Evolutionary conservation across 2,329 filamentous ascomycete species (phyloP).

Genomic region (Cordyceps cicadae): DNA sequence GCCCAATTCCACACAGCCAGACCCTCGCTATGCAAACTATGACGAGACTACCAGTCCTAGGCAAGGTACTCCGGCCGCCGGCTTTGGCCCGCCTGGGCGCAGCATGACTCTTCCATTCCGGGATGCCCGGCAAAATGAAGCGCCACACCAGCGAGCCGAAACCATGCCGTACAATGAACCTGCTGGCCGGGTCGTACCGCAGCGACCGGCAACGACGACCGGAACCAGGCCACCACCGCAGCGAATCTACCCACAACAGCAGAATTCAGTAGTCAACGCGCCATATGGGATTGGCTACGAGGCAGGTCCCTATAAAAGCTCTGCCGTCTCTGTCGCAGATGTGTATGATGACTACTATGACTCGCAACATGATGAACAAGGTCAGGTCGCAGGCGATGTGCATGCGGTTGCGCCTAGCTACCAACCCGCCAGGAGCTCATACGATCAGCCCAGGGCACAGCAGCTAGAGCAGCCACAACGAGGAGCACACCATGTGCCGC

Average conservation of each 20-base stretch:
- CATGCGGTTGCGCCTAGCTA: not conserved
- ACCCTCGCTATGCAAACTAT: slow-evolving; percentile 19
- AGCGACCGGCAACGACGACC: slow-evolving; percentile 47
- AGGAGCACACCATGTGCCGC: slow-evolving; percentile 42
- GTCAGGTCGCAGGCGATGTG: slow-evolving; percentile 14
- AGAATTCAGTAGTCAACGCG: slow-evolving; percentile 13
- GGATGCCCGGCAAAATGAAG: slow-evolving; percentile 30
- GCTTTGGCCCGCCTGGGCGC: slow-evolving; percentile 44
- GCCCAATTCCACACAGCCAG: slow-evolving; percentile 16
- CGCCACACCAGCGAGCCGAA: slow-evolving; percentile 30
- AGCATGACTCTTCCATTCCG: slow-evolving; percentile 55
- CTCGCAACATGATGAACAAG: slow-evolving; percentile 19
- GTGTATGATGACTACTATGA: slow-evolving; percentile 20
- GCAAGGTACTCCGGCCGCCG: slow-evolving; percentile 23
- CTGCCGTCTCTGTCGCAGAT: slow-evolving; percentile 13
- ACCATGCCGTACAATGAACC: slow-evolving; percentile 39
- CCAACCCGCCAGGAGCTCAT: slow-evolving; percentile 32
- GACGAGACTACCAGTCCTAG: slow-evolving; percentile 5
- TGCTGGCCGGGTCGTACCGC: slow-evolving; percentile 37
- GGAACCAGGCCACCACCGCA: slow-evolving; percentile 30
- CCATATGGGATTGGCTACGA: slow-evolving; percentile 9
- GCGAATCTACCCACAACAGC: slow-evolving; percentile 1
- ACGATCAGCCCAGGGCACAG: slow-evolving; percentile 40
- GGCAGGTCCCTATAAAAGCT: not conserved
- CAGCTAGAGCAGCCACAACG: slow-evolving; percentile 34